Conservation (phyloP, 306 rosid species). For the Cotoneaster glaucophyllus region DNA sequence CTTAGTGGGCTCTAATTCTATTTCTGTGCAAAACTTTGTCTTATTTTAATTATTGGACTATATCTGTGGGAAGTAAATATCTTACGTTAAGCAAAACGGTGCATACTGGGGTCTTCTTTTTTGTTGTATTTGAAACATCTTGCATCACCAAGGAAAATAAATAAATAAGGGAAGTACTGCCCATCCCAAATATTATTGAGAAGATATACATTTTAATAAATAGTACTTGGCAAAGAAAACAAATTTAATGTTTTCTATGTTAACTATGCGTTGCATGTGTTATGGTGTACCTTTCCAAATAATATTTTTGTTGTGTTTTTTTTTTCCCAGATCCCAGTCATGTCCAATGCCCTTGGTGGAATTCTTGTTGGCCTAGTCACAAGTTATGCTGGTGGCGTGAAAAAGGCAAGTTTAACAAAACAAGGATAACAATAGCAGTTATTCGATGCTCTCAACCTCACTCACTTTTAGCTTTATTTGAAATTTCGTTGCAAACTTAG, state of each 20-base stretch:
- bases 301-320: slow-evolving; percentile 1
- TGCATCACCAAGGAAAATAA: background rate
- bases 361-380: slow-evolving; percentile 93
- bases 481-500: background rate
- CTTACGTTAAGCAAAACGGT: background rate
- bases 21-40: background rate
- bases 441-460: background rate
- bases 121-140: background rate
- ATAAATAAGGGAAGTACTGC: background rate
- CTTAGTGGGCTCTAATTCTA: background rate
- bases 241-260: too few species aligned
- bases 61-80: background rate
- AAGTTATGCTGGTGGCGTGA: slow-evolving; percentile 88
- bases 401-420: slow-evolving; percentile 60
- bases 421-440: background rate
- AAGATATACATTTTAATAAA: background rate
- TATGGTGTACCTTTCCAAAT: slow-evolving; percentile 3
- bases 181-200: background rate
- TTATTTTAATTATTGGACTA: background rate
- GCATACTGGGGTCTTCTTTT: background rate
- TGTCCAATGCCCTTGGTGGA: slow-evolving; percentile 86
- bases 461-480: background rate
- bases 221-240: background rate
- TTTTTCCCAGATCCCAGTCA: slow-evolving; percentile 70
- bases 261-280: background rate